phyloP scores from a whole-genome alignment of 192 early-diverging fungal species.

The Coemansia sp. region DNA sequence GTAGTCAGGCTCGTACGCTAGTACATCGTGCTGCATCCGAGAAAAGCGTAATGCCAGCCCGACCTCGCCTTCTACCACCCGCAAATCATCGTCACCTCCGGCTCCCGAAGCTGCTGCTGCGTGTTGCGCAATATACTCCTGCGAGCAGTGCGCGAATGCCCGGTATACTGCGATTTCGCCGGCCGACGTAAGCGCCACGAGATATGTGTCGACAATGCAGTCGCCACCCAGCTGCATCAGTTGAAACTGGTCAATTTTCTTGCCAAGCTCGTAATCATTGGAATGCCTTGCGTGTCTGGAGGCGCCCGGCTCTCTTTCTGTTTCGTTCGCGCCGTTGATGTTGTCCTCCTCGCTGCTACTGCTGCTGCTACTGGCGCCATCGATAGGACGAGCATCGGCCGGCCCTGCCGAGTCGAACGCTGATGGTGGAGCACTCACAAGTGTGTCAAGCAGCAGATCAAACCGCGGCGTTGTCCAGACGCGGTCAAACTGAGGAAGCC shows the following conservation, averaged over 20 bases:
- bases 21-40: conserved; percentile 36
- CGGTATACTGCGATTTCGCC: conserved; percentile 48
- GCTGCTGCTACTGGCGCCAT: neutral
- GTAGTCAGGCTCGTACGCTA: conserved; percentile 46
- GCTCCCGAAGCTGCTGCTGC: neutral
- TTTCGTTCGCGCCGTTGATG: neutral
- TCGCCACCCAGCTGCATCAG: conserved; percentile 44
- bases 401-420: neutral
- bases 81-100: neutral
- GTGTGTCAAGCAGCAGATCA: conserved; percentile 27
- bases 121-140: conserved; percentile 14
- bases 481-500: conserved; percentile 33
- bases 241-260: conserved; percentile 31
- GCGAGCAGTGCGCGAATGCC: conserved; percentile 35
- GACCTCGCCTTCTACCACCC: conserved; percentile 7
- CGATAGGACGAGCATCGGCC: neutral
- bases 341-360: conserved; percentile 15
- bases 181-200: conserved; percentile 29
- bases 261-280: neutral
- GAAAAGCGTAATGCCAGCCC: conserved; percentile 34
- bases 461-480: conserved; percentile 40
- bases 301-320: neutral
- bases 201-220: conserved; percentile 17
- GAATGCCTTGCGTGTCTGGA: neutral
- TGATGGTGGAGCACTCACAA: neutral